Percentiles rank a stretch among this genome's conserved stretches.
These are phyloP conservation scores for Pelargonium australe DNA, from an alignment of 441 rosid genomes.

Conservation along the genomic window DNA sequence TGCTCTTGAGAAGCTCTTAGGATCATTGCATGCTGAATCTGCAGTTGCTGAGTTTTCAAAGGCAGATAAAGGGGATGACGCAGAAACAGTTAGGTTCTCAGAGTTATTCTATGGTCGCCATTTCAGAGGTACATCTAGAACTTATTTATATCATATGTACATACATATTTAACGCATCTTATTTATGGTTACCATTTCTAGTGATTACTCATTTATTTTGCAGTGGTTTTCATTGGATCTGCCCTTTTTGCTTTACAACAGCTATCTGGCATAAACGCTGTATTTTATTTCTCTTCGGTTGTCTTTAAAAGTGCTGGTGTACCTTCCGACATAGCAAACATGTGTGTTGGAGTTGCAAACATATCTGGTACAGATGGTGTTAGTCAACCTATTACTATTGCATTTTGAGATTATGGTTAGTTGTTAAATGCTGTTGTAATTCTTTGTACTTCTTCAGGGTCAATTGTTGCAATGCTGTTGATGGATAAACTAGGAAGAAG, in stretches of 20 bases:
- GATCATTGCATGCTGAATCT: slow-evolving; percentile 49
- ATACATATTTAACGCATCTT: neutral
- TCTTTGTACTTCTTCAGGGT: slow-evolving; percentile 35
- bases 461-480: slow-evolving; percentile 49
- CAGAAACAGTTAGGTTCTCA: slow-evolving; percentile 42
- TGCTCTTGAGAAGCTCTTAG: slow-evolving; percentile 55
- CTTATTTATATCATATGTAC: neutral
- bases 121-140: slow-evolving; percentile 38
- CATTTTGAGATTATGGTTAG: slow-evolving; percentile 7
- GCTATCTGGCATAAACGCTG: slow-evolving; percentile 73
- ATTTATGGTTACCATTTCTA: slow-evolving; percentile 18
- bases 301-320: slow-evolving; percentile 68
- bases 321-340: slow-evolving; percentile 60
- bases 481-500: slow-evolving; percentile 72
- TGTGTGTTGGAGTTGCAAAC: slow-evolving; percentile 59
- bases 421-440: neutral
- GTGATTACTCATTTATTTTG: slow-evolving; percentile 37
- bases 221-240: slow-evolving; percentile 77
- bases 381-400: slow-evolving; percentile 6
- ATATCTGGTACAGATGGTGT: slow-evolving; percentile 41
- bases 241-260: slow-evolving; percentile 74
- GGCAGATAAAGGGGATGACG: slow-evolving; percentile 52
- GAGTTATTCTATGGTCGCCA: slow-evolving; percentile 53
- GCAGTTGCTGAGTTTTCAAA: slow-evolving; percentile 56
- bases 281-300: slow-evolving; percentile 72